A percentile compares a stretch with the other conserved stretches of the same genome.
Evolutionary conservation across 2,329 filamentous ascomycete species (phyloP).

Genomic region (Colletotrichum karsti): DNA sequence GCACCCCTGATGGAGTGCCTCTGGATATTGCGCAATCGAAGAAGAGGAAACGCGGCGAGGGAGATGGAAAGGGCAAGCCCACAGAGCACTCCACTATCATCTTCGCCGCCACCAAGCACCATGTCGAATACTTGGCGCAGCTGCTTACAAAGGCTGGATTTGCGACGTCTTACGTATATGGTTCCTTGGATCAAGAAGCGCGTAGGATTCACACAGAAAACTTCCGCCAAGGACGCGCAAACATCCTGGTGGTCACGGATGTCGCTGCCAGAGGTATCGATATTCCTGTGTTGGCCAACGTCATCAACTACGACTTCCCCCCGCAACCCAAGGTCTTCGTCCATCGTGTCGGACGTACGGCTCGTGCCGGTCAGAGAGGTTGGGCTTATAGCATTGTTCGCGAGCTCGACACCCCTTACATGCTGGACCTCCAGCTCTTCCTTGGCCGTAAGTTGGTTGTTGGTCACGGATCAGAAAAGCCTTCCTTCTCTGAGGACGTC

Average conservation of each 20-base stretch:
- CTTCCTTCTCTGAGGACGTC: constrained; percentile 84
- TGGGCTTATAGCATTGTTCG: constrained; percentile 96
- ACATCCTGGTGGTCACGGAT: constrained; percentile 95
- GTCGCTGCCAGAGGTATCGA: constrained; percentile 97
- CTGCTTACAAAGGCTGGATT: constrained; percentile 86
- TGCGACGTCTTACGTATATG: constrained; percentile 92
- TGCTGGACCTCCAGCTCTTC: constrained; percentile 94
- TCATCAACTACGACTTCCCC: constrained; percentile 99
- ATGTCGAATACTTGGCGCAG: constrained; percentile 90
- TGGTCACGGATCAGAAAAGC: constrained; percentile 69
- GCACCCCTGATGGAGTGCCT: constrained; percentile 60
- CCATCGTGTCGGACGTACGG: constrained; percentile 94
- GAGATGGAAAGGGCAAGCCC: constrained; percentile 72
- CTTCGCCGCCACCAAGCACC: constrained; percentile 95
- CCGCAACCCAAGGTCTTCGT: constrained; percentile 97
- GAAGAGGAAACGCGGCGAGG: constrained; percentile 75
- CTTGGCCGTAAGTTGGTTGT: constrained; percentile 84
- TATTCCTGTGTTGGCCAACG: constrained; percentile 94
- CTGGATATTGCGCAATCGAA: constrained; percentile 61
- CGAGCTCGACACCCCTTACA: constrained; percentile 88
- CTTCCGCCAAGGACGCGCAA: constrained; percentile 84
- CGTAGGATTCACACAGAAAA: constrained; percentile 91
- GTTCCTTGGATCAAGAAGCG: constrained; percentile 92
- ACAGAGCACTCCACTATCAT: constrained; percentile 94
- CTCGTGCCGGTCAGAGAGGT: constrained; percentile 88